phyloP scores from a whole-genome alignment of 805 yeast species.

The Nakazawaea siamensis region DNA sequence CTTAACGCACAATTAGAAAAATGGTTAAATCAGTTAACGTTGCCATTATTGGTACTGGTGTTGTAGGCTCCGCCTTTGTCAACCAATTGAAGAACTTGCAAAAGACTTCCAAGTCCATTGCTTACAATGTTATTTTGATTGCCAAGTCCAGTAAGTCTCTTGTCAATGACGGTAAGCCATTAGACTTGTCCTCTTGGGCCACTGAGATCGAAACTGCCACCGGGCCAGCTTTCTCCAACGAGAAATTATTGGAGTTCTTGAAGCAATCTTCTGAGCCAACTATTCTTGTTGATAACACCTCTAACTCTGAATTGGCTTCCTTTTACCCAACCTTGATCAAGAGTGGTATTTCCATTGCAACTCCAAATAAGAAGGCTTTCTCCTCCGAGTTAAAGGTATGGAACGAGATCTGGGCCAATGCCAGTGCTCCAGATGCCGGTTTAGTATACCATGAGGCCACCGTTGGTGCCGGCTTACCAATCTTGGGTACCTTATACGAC shows the following conservation, averaged over 20 bases:
- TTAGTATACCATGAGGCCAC: conserved; percentile 96
- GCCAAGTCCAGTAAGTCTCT: conserved; percentile 70
- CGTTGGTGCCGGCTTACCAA: conserved; percentile 97
- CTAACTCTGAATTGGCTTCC: conserved; percentile 69
- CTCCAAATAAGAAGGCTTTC: conserved; percentile 98
- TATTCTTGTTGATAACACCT: conserved; percentile 90
- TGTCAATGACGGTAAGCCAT: conserved; percentile 61
- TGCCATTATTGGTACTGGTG: conserved; percentile 83
- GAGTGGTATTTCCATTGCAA: conserved; percentile 85
- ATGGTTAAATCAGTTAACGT: conserved; percentile 54
- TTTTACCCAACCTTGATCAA: conserved; percentile 67
- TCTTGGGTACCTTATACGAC: conserved; percentile 82
- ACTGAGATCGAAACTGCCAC: conserved; percentile 35
- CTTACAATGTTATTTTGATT: conserved; percentile 71
- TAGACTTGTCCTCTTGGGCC: conserved; percentile 56
- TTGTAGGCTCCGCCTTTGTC: conserved; percentile 89
- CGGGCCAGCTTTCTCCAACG: conserved; percentile 42
- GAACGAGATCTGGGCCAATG: conserved; percentile 59
- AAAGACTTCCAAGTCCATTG: conserved; percentile 40
- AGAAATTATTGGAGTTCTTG: conserved; percentile 55
- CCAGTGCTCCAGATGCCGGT: conserved; percentile 50
- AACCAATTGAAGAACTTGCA: conserved; percentile 59
- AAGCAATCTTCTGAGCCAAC: conserved; percentile 64
- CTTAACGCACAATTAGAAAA: conserved; percentile 7
- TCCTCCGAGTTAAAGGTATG: conserved; percentile 69